Evolutionary conservation across 1,139 yeast genomes (phyloP), one percentile per base, ranked within the genome.

Genomic region (Arxiozyma slooffiae): DNA sequence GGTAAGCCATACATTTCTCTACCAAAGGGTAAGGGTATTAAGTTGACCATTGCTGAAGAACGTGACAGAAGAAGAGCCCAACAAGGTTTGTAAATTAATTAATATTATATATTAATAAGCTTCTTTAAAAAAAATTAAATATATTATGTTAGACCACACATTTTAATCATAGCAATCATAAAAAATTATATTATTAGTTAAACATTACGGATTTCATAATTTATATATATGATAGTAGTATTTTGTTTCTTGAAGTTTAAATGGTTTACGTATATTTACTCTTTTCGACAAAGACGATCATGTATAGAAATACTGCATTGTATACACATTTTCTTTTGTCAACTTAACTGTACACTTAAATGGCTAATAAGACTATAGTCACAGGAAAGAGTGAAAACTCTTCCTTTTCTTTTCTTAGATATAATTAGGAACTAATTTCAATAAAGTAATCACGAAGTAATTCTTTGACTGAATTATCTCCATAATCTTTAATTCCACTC

Each of bases 11-110:
- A 82, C 82, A 83, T 92, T 73, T 88, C 97, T 60, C 82, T 92
- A 76, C 98, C 98, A 82, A 92, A 89, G 90, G 97, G 97, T 81
- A 92, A 92, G 85, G 98, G 98, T 86, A 86, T 92, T 76, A 92
- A 90, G 82, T 85, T 92, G 73, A 76, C 95, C 70, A 89, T 90
- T 74, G 80, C 97, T 71, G 98, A 92, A 80, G 98, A 92, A 84
- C 90, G 98, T 81, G 98, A 92, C 90, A 85, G 95, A 84, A 84
- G 87, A 81, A 83, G 94, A 82, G 85, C 88, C 70, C 85, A 81
- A 75, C 73, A 66, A 56, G 67, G 67, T 62, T 64, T 65, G 60
- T 64, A 64, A 63, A 55, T 48, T 48, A 47, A 41, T 45, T 45
- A 42, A 46, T 34, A 41, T 41, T 41, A 40, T 41, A 38, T 41